These are phyloP conservation scores for Emergomyces pasteurianus DNA, from an alignment of 2,329 filamentous ascomycete genomes.

Conservation along the genomic window DNA sequence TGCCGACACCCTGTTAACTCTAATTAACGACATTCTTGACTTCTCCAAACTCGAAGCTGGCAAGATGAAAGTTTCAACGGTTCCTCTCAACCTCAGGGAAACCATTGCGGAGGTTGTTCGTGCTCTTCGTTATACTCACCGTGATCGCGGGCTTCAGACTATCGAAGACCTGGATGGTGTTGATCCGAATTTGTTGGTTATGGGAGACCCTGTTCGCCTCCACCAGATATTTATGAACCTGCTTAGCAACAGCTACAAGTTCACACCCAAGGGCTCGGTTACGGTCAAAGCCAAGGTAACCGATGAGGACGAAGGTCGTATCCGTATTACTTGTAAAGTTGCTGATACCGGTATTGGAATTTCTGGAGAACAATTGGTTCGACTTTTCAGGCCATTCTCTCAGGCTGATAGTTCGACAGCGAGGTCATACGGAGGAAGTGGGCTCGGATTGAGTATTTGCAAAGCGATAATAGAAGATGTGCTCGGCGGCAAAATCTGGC, in stretches of 20 bases:
- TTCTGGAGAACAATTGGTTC: slow-evolving; percentile 60
- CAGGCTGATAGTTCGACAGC: slow-evolving; percentile 87
- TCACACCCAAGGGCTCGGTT: slow-evolving; percentile 75
- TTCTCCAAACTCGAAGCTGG: slow-evolving; percentile 79
- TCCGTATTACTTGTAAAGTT: slow-evolving; percentile 73
- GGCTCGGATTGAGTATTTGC: slow-evolving; percentile 84
- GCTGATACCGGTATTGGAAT: slow-evolving; percentile 88
- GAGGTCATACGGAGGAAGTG: slow-evolving; percentile 82
- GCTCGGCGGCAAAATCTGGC: slow-evolving; percentile 73
- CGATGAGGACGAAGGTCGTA: slow-evolving; percentile 55
- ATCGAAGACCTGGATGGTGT: slow-evolving; percentile 52
- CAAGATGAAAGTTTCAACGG: slow-evolving; percentile 79
- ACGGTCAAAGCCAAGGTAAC: slow-evolving; percentile 69
- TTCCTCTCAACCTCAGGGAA: slow-evolving; percentile 63
- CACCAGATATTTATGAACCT: slow-evolving; percentile 72
- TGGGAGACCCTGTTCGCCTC: slow-evolving; percentile 74
- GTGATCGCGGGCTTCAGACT: slow-evolving; percentile 47
- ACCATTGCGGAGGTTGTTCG: slow-evolving; percentile 54
- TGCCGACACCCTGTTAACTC: slow-evolving; percentile 63
- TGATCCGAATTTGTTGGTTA: slow-evolving; percentile 51
- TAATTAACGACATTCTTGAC: slow-evolving; percentile 86
- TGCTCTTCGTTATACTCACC: slow-evolving; percentile 51
- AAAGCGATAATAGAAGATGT: slow-evolving; percentile 89
- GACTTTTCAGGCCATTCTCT: slow-evolving; percentile 83
- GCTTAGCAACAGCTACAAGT: slow-evolving; percentile 87